Percentiles rank a stretch among this genome's conserved stretches.
These are phyloP conservation scores for Astrephomene gubernaculifera DNA, from an alignment of 139 green algal genomes.

Conservation along the genomic window DNA sequence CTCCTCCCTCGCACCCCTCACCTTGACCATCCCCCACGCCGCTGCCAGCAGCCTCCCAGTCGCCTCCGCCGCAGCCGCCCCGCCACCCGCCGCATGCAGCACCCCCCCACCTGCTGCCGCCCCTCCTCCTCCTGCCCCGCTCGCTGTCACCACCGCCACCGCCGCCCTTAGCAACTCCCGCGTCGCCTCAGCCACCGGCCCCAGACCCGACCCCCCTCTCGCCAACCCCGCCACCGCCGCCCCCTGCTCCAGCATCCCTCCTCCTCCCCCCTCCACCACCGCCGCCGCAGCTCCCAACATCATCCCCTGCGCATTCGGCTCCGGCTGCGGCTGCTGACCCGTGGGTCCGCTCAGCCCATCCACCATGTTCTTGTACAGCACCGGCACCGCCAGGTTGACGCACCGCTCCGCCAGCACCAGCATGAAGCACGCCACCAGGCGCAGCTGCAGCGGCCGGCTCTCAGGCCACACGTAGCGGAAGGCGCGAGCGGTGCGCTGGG, in stretches of 20 bases:
- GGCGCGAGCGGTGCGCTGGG: conserved; percentile 40
- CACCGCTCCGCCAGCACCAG: conserved; percentile 72
- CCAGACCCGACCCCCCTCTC: background rate
- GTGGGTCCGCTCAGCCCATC: conserved; percentile 35
- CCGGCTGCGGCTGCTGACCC: background rate
- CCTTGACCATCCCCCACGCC: background rate
- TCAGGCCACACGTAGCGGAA: conserved; percentile 74
- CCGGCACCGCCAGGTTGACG: conserved; percentile 83
- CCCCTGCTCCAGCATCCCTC: background rate
- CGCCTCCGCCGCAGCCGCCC: background rate
- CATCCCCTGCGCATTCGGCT: too few relatives aligned
- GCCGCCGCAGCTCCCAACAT: background rate
- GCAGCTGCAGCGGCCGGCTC: conserved; percentile 47
- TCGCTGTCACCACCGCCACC: conserved; percentile 54
- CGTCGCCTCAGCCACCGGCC: conserved; percentile 44
- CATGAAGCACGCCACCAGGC: conserved; percentile 72
- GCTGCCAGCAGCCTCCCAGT: conserved; percentile 1
- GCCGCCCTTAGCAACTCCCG: conserved; percentile 68
- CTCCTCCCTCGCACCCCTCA: too few relatives aligned
- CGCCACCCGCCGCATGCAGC: background rate
- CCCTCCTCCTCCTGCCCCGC: too few relatives aligned
- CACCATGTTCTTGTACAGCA: conserved; percentile 77
- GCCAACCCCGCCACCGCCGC: background rate
- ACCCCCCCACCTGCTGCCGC: background rate
- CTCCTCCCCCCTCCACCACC: background rate